Percentiles rank a stretch among this genome's conserved stretches.
Conservation (phyloP, 208 protist genomes). For the Paratrypanosoma confusum region DNA sequence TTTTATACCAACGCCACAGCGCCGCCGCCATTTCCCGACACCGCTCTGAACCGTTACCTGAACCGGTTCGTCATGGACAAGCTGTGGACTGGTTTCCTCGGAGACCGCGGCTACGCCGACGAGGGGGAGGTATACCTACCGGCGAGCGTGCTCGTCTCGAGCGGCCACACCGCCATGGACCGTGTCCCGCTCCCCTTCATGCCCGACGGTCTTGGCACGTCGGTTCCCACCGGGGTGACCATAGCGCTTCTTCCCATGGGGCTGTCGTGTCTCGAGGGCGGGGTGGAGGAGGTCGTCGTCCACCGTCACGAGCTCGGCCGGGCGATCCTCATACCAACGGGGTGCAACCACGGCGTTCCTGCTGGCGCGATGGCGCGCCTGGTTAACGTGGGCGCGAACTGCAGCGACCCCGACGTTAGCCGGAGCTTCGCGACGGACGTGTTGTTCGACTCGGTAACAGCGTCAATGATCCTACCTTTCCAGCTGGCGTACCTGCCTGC, state of each 20-base stretch:
- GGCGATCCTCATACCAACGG: constrained; percentile 14
- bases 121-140: constrained; percentile 46
- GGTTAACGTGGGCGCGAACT: constrained; percentile 15
- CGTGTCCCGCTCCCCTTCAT: constrained; percentile 3
- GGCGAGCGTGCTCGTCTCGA: constrained; percentile 3
- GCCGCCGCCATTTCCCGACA: constrained; percentile 6
- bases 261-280: constrained; percentile 28
- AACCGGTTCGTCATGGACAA: constrained; percentile 31
- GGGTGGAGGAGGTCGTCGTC: constrained; percentile 16
- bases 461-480: too few relatives aligned
- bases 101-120: constrained; percentile 23
- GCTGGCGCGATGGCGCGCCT: constrained; percentile 33
- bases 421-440: constrained; percentile 12
- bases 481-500: too few relatives aligned
- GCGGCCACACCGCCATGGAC: neutral
- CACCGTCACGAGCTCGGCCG: constrained; percentile 18
- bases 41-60: constrained; percentile 11
- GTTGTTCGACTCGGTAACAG: too few relatives aligned
- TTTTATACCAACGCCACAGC: constrained; percentile 2
- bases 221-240: constrained; percentile 12
- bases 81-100: constrained; percentile 57
- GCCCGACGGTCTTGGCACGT: constrained; percentile 2
- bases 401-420: constrained; percentile 13
- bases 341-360: constrained; percentile 28
- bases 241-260: constrained; percentile 11